Evolutionary conservation across 805 yeast genomes (phyloP), one percentile per base, ranked within the genome.

Genomic region (Yamadazyma laniorum): DNA sequence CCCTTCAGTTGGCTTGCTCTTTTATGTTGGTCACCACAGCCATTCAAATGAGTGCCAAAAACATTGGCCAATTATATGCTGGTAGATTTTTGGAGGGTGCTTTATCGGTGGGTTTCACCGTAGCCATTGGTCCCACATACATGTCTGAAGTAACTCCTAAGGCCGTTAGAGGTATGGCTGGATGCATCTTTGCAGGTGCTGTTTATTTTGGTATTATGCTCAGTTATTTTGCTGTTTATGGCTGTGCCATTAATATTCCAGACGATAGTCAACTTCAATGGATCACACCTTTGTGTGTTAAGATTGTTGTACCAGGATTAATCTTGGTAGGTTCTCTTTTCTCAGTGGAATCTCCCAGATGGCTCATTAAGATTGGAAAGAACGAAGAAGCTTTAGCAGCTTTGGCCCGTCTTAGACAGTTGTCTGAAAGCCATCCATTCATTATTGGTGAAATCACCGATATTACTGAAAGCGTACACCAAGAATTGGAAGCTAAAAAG

Each of bases 171-270:
- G 82, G 82, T 30, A 47, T 73, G 34, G 69, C 76, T 49, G 69
- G 66, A 34, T 71, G 77, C 58, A 56, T 75, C 26, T 78, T 75
- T 50, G 71, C 79, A 3, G 82, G 82, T 43, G 74, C 79, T 7
- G 81, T 77, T 23, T 77, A 77, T 47, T 55, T 77, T n/a, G 82
- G 82, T 28, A 63, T 74, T 22, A 63, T 73, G 67, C 37, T 72
- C 37, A 71, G 71, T 5, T 73, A 74, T 49, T 72, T 74, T 44
- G 62, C 72, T 19, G 65, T 73, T 49, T 77, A 73, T 50, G 82
- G 80, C 22, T 65, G 77, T 28, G 70, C 77, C 2, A 41, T 73
- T 16, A 75, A 75, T 46, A 51, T 74, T 27, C 43, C 70, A 3
- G 48, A 55, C 15, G 37, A 44, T 6, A 52, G 60, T 13, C 57